Percentiles rank a stretch among this genome's conserved stretches.
Evolutionary conservation across 352 stramenopile genomes (phyloP).

Genomic region (Halophytophthora batemanensis): DNA sequence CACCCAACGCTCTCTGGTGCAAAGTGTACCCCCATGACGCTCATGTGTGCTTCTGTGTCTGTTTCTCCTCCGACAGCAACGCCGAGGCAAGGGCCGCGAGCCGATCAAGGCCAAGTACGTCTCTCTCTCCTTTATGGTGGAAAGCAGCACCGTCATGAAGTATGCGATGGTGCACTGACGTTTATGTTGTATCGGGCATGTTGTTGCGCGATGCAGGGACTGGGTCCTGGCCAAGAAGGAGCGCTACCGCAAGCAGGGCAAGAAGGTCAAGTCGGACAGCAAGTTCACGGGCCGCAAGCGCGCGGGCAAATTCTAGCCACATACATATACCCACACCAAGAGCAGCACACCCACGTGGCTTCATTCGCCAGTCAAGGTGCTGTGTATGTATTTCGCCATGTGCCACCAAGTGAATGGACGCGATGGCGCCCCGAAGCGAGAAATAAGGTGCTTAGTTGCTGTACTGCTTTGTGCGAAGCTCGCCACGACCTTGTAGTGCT

Average conservation of each 20-base stretch:
- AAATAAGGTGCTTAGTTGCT: too few species aligned
- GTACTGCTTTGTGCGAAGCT: too few species aligned
- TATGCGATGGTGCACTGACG: neutral
- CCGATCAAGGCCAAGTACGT: slow-evolving; percentile 63
- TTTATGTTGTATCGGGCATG: neutral
- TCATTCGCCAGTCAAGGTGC: too few species aligned
- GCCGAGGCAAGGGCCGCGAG: slow-evolving; percentile 48
- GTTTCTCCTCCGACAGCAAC: slow-evolving; percentile 32
- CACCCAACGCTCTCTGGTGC: too few species aligned
- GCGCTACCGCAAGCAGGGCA: slow-evolving; percentile 96
- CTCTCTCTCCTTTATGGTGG: neutral
- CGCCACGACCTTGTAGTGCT: too few species aligned
- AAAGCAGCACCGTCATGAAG: neutral
- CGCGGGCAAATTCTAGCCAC: slow-evolving; percentile 95
- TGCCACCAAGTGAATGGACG: too few species aligned
- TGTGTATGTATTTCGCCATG: slow-evolving; percentile 66
- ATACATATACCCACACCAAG: too few species aligned
- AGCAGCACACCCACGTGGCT: too few species aligned
- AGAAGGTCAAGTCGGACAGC: slow-evolving; percentile 96
- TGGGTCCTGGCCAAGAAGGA: slow-evolving; percentile 99
- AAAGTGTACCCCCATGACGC: slow-evolving; percentile 3
- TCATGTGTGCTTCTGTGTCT: slow-evolving; percentile 5
- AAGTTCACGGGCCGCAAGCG: slow-evolving; percentile 98
- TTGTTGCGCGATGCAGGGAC: slow-evolving; percentile 59
- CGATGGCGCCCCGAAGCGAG: too few species aligned